Evolutionary conservation across 768 basidiomycete species (phyloP).

Genomic region (Pulveroboletus sp.): DNA sequence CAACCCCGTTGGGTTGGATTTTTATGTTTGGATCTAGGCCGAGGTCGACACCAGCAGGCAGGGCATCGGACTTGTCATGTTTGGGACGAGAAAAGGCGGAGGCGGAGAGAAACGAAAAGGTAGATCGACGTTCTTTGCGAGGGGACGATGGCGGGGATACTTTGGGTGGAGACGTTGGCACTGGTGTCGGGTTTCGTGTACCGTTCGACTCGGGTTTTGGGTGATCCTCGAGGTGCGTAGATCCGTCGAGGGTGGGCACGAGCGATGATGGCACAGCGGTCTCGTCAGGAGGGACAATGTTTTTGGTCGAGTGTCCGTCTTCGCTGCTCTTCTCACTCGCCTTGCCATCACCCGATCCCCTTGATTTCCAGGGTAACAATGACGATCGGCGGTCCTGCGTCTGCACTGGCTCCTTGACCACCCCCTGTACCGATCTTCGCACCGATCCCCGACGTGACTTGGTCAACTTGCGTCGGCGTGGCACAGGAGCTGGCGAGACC

Average conservation of each 20-base stretch:
- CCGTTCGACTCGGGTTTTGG: background rate
- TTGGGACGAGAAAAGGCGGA: conserved; percentile 17
- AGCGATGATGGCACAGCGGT: background rate
- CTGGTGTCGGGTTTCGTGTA: background rate
- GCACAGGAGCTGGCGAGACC: conserved; percentile 14
- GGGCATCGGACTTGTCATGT: conserved; percentile 14
- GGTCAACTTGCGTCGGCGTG: conserved; percentile 22
- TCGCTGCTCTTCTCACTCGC: background rate
- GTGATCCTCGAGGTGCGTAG: background rate
- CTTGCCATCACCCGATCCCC: conserved; percentile 5
- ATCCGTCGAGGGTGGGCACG: background rate
- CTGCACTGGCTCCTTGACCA: background rate
- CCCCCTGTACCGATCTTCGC: background rate
- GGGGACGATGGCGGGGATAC: background rate
- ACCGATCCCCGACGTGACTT: conserved; percentile 12
- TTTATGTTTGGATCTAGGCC: background rate
- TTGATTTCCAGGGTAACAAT: conserved; percentile 23
- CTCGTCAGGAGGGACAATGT: background rate
- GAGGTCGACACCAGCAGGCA: background rate
- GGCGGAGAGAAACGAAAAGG: conserved; percentile 25
- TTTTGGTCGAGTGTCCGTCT: background rate
- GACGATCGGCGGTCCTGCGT: conserved; percentile 15
- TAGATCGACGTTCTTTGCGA: conserved; percentile 19
- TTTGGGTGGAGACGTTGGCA: background rate
- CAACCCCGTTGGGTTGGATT: background rate